Conservation (phyloP, 495 filamentous ascomycete genomes). For the Hypoxylon crocopeplum region DNA sequence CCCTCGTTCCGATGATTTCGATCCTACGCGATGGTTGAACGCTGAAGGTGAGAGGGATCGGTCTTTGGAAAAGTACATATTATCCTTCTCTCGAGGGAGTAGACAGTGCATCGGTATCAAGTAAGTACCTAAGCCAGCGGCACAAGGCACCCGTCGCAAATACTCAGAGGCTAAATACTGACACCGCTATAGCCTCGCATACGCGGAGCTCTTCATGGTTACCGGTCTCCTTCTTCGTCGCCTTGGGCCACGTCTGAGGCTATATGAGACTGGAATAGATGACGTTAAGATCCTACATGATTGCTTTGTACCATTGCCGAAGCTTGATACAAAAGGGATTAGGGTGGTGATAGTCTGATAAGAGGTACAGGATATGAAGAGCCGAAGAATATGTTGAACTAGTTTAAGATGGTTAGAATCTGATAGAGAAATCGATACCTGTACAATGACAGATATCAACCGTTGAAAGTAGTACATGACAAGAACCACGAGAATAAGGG, state of each 20-base stretch:
- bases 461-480: no score
- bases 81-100: constrained; percentile 15
- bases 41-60: neutral
- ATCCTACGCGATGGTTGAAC: constrained; percentile 8
- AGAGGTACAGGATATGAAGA: no score
- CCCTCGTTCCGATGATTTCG: neutral
- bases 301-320: neutral
- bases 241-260: neutral
- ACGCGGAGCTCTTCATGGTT: constrained; percentile 4
- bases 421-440: no score
- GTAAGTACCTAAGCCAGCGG: constrained; percentile 9
- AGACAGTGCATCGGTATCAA: constrained; percentile 24
- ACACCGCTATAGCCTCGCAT: neutral
- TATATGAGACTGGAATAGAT: neutral
- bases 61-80: constrained; percentile 3
- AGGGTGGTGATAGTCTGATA: neutral
- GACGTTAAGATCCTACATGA: neutral
- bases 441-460: no score
- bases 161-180: neutral
- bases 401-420: no score
- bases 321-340: neutral
- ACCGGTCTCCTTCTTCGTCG: neutral
- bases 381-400: no score
- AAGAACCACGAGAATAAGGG: no score
- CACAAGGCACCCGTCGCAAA: no score